Evolutionary conservation across 495 filamentous ascomycete genomes (phyloP).

Genomic region (Penicillium ochrochloron): DNA sequence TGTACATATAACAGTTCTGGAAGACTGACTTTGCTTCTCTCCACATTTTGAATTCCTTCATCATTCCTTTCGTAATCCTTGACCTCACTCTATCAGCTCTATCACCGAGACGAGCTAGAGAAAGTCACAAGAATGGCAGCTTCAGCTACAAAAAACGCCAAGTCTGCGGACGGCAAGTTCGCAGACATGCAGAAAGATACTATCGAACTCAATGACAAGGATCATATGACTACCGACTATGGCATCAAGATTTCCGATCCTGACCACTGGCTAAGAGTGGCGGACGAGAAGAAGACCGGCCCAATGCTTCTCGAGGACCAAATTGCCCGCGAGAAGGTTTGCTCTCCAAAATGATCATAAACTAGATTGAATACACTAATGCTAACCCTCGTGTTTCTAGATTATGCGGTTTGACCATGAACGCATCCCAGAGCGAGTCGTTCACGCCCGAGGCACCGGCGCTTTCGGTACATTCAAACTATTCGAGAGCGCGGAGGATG

Average conservation of each 20-base stretch:
- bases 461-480: slow-evolving; percentile 86
- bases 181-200: slow-evolving; percentile 42
- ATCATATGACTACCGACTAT: slow-evolving; percentile 73
- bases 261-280: slow-evolving; percentile 79
- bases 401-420: slow-evolving; percentile 86
- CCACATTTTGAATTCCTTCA: background rate
- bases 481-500: slow-evolving; percentile 68
- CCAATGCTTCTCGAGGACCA: slow-evolving; percentile 83
- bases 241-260: slow-evolving; percentile 74
- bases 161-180: slow-evolving; percentile 28
- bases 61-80: background rate
- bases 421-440: slow-evolving; percentile 85
- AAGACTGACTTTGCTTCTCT: too few species aligned
- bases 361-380: background rate
- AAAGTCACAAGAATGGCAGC: slow-evolving; percentile 5
- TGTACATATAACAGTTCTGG: background rate
- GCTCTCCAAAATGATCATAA: slow-evolving; percentile 6
- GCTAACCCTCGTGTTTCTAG: slow-evolving; percentile 39
- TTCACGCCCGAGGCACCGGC: slow-evolving; percentile 82
- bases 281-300: slow-evolving; percentile 62
- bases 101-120: background rate
- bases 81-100: background rate
- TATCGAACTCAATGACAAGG: slow-evolving; percentile 39
- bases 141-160: slow-evolving; percentile 3
- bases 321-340: slow-evolving; percentile 76